Evolutionary conservation across 2,329 filamentous ascomycete species (phyloP), one percentile per base, ranked within the genome.

Genomic region (Fusarium musae): DNA sequence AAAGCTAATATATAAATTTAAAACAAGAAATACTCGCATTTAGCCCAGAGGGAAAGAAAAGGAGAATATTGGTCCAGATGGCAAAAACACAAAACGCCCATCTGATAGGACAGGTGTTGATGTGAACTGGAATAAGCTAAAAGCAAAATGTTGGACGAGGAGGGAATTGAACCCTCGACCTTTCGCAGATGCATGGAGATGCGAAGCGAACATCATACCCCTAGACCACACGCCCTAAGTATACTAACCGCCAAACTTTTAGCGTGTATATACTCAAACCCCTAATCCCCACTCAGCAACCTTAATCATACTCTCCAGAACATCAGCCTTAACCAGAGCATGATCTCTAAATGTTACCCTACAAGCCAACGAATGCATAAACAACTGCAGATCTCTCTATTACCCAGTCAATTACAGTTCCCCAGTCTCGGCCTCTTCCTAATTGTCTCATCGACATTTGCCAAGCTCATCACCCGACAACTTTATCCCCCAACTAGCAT

Each of bases 131-230:
- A 17, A 15, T 15, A 6, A 2, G 32, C 4, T 53, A 37, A 58
- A 2, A 10, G 2, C 10, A 66, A 66, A 52, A 52, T 3, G 0
- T 1, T 66, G 64, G 64, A 67, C 64, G 53, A 61, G 54, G 46
- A 53, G 65, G 65, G 65, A 68, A 68, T 68, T 68, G 65, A 68
- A 68, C 65, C 65, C 65, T 49, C 42, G 65, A 62, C 65, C 65
- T 68, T 68, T 68, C 65, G 53, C 65, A 68, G n/a, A 19, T 50
- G 36, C 63, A 52, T 2, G 3, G n/a, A 23, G 7, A 68, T 68
- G 65, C 65, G 65, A 68, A 68, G 65, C 53, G 65, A 68, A 68
- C 40, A 62, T 68, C 65, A 68, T 68, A 54, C 65, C 65, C 65
- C 65, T 68, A 68, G 65, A 68, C 65, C 65, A 68, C 47, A 68